A percentile compares a stretch with the other conserved stretches of the same genome.
Evolutionary conservation across 2,329 filamentous ascomycete species (phyloP).

Genomic region (Fusarium compactum): DNA sequence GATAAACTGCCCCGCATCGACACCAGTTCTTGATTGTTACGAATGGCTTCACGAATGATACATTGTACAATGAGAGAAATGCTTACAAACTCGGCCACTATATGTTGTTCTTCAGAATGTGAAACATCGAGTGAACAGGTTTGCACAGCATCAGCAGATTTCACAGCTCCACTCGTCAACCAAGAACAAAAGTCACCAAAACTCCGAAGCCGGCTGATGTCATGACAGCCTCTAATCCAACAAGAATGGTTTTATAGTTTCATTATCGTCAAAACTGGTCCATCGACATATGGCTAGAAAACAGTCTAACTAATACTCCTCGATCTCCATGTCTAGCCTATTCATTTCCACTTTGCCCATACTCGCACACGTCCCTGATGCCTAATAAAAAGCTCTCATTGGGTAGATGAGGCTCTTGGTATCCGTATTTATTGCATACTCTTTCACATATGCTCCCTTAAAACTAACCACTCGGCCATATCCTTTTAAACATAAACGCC

Average conservation of each 20-base stretch:
- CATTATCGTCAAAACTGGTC: slow-evolving; percentile 38
- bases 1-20: slow-evolving; percentile 25
- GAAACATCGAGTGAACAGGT: neutral
- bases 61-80: neutral
- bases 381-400: slow-evolving; percentile 10
- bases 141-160: neutral
- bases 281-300: slow-evolving; percentile 7
- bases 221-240: slow-evolving; percentile 3
- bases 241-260: slow-evolving; percentile 20
- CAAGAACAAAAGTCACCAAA: neutral
- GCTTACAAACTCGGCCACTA: neutral
- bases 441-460: slow-evolving; percentile 19
- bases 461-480: slow-evolving; percentile 28
- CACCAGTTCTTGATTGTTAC: neutral
- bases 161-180: neutral
- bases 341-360: slow-evolving; percentile 23
- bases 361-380: slow-evolving; percentile 3
- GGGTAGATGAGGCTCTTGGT: slow-evolving; percentile 24
- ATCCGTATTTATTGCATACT: slow-evolving; percentile 36
- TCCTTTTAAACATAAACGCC: slow-evolving; percentile 34
- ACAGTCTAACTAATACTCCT: slow-evolving; percentile 8
- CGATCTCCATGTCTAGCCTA: slow-evolving; percentile 15
- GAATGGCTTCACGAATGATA: neutral
- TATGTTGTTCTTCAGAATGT: neutral
- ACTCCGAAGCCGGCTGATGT: neutral